Evolutionary conservation across 2,329 filamentous ascomycete species (phyloP).

Genomic region (Aspergillus sp.): DNA sequence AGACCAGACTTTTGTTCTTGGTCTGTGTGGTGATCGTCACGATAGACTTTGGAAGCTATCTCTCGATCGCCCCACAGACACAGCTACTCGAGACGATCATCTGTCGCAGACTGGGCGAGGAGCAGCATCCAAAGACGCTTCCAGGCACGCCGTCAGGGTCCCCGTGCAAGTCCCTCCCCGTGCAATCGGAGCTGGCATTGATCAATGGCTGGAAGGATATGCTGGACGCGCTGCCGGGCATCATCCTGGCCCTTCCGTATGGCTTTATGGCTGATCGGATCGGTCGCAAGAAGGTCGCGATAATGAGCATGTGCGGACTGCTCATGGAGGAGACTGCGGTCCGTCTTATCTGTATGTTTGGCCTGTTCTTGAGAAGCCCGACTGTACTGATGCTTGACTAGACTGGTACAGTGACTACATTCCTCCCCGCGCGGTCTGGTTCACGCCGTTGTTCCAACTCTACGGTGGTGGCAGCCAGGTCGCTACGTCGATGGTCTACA

Average conservation of each 20-base stretch:
- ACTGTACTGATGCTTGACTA: not conserved
- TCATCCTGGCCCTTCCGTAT: slow-evolving; percentile 11
- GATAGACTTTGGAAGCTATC: slow-evolving; percentile 9
- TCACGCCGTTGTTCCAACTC: slow-evolving; percentile 13
- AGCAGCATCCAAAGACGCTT: slow-evolving; percentile 1
- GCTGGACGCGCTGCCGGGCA: slow-evolving; percentile 9
- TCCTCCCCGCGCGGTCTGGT: slow-evolving; percentile 11
- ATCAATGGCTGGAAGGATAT: slow-evolving; percentile 12
- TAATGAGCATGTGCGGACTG: slow-evolving; percentile 7
- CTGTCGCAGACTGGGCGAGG: slow-evolving; percentile 5
- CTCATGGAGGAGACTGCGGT: slow-evolving; percentile 6
- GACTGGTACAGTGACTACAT: slow-evolving; percentile 9
- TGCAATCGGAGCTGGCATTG: slow-evolving; percentile 13
- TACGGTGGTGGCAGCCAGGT: slow-evolving; percentile 11
- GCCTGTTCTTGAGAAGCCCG: not conserved
- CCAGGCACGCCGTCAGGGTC: not conserved
- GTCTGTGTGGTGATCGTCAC: slow-evolving; percentile 7
- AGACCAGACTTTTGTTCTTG: slow-evolving; percentile 4
- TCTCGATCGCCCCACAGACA: slow-evolving; percentile 12
- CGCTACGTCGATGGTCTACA: slow-evolving; percentile 8
- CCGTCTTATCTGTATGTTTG: slow-evolving; percentile 10
- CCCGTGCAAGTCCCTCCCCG: slow-evolving; percentile 8
- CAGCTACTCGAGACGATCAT: slow-evolving; percentile 13
- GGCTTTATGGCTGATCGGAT: slow-evolving; percentile 13
- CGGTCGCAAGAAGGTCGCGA: slow-evolving; percentile 9